A percentile compares a stretch with the other conserved stretches of the same genome.
phyloP scores from a whole-genome alignment of 1,139 yeast genomes.

The Pichia sp. region DNA sequence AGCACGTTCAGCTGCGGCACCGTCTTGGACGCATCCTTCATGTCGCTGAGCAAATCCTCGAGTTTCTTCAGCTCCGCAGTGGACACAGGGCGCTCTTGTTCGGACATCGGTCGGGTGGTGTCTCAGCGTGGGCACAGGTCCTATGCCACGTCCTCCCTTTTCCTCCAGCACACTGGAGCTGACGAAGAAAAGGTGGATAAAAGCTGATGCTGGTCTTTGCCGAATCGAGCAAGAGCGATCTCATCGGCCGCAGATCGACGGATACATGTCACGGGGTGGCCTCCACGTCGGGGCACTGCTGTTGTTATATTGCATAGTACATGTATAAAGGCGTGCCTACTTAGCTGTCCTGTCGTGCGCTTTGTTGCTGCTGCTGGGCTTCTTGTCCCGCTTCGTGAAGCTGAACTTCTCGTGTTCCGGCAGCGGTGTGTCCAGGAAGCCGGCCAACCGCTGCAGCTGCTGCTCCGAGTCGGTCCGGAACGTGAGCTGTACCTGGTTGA shows the following conservation, averaged over 20 bases:
- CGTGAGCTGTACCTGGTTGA: slow-evolving; percentile 14
- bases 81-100: not conserved
- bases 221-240: not conserved
- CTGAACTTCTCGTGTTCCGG: not conserved
- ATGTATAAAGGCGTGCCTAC: not conserved
- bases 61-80: not conserved
- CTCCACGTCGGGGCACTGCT: not conserved
- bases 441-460: not conserved
- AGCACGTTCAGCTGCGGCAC: not conserved
- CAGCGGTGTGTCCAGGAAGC: not conserved
- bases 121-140: not conserved
- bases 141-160: not conserved
- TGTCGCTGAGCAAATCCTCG: not conserved
- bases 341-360: not conserved
- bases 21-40: not conserved
- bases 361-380: not conserved
- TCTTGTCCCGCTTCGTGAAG: not conserved
- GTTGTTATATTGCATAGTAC: not conserved
- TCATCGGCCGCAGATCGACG: not conserved
- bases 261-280: not conserved
- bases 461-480: slow-evolving; percentile 4
- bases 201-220: not conserved
- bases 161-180: not conserved
- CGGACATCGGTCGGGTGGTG: not conserved
- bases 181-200: not conserved